Conservation (phyloP, 345 rosid genomes). For the Citrus maxima region DNA sequence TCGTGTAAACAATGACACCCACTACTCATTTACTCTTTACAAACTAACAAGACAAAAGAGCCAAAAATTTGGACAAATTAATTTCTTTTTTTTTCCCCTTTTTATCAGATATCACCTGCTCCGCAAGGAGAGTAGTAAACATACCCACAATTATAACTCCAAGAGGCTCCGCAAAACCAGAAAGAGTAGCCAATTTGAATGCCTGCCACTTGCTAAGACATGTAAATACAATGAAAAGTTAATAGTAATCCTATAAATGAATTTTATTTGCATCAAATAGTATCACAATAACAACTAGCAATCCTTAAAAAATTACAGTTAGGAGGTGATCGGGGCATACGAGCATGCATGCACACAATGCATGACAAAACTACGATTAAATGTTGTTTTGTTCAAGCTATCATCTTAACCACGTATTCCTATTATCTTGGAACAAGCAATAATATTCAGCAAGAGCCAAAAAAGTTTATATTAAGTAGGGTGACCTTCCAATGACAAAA, state of each 20-base stretch:
- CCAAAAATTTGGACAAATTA: not conserved
- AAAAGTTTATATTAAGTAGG: not conserved
- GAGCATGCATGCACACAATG: not conserved
- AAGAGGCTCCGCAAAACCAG: conserved; percentile 97
- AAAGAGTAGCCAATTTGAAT: conserved; percentile 90
- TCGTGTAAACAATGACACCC: not conserved
- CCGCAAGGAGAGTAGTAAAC: conserved; percentile 9
- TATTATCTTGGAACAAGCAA: conserved; percentile 1
- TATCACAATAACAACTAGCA: not conserved
- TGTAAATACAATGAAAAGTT: conserved; percentile 12
- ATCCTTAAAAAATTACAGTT: not conserved
- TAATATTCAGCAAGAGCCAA: not conserved
- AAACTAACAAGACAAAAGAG: not conserved
- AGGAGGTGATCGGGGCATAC: not conserved
- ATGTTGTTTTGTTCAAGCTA: not conserved
- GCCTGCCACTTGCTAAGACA: conserved; percentile 97
- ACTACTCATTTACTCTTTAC: not conserved
- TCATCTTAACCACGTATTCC: too few species aligned
- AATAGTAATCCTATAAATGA: not conserved
- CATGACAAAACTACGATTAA: not conserved
- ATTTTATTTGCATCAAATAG: not conserved
- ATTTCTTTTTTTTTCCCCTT: not conserved
- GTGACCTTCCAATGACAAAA: not conserved
- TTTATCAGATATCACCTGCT: not conserved
- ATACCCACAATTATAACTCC: conserved; percentile 93